A percentile compares a stretch with the other conserved stretches of the same genome.
Evolutionary conservation across 176 grass and related monocot species (phyloP).

Genomic region (Saccharum officinarum): DNA sequence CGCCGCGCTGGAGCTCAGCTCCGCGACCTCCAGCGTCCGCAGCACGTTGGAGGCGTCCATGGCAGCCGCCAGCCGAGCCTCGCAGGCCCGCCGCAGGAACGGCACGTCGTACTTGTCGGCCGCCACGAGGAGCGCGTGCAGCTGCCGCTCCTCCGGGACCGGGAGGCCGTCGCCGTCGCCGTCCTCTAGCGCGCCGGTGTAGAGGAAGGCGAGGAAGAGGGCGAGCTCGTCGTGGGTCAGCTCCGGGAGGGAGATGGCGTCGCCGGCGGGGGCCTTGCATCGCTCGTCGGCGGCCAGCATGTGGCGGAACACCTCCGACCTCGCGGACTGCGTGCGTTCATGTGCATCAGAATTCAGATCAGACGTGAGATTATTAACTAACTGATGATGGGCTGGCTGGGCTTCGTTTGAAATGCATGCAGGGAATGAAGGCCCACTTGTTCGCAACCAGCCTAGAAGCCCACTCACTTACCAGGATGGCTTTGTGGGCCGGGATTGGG

Average conservation of each 20-base stretch:
- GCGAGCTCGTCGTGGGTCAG: conserved; percentile 57
- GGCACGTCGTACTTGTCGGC: conserved; percentile 83
- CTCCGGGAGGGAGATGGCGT: conserved; percentile 58
- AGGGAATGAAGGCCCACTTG: background rate
- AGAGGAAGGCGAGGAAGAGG: conserved; percentile 66
- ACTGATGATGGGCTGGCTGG: background rate
- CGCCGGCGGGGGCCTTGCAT: conserved; percentile 66
- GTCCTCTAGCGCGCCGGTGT: conserved; percentile 32
- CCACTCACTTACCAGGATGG: conserved; percentile 52
- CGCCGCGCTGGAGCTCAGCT: conserved; percentile 40
- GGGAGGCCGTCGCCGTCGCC: background rate
- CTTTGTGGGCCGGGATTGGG: conserved; percentile 71
- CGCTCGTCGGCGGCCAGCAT: conserved; percentile 51
- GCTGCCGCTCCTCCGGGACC: background rate
- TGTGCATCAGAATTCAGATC: background rate
- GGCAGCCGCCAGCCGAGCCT: conserved; percentile 38
- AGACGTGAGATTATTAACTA: background rate
- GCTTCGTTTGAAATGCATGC: background rate
- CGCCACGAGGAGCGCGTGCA: conserved; percentile 58
- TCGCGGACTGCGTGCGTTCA: conserved; percentile 36
- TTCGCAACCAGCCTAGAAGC: too few species aligned
- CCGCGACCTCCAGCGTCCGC: conserved; percentile 65
- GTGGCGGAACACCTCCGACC: conserved; percentile 71
- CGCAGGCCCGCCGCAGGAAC: conserved; percentile 53
- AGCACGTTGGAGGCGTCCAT: conserved; percentile 49